Conservation (phyloP, 768 basidiomycete genomes). For the Austroboletus festivus region DNA sequence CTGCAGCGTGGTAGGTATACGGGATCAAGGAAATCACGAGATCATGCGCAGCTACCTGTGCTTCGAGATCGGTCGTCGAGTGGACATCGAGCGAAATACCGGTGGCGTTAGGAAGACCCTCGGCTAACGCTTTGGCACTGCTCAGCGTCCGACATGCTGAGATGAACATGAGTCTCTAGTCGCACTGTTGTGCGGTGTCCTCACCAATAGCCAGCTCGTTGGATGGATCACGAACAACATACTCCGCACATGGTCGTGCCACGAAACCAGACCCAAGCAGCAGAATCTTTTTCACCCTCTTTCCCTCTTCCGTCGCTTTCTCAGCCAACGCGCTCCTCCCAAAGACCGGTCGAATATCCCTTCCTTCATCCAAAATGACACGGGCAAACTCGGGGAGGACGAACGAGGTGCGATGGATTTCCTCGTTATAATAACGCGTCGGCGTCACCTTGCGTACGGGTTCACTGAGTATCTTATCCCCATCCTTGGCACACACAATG, state of each 20-base stretch:
- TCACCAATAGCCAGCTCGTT: constrained; percentile 84
- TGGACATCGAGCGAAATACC: constrained; percentile 82
- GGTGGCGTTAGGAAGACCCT: constrained; percentile 64
- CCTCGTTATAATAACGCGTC: constrained; percentile 82
- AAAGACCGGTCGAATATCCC: constrained; percentile 70
- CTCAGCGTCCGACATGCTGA: constrained; percentile 85
- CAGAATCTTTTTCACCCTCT: constrained; percentile 62
- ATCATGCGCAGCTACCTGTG: constrained; percentile 80
- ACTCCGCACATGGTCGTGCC: constrained; percentile 94
- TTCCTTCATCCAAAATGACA: constrained; percentile 67
- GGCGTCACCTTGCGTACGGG: constrained; percentile 69
- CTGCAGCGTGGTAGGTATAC: constrained; percentile 83
- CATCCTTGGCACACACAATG: constrained; percentile 80
- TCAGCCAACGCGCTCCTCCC: constrained; percentile 56
- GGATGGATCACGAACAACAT: constrained; percentile 74
- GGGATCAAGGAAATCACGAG: constrained; percentile 96
- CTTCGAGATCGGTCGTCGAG: constrained; percentile 68
- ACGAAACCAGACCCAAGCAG: constrained; percentile 95
- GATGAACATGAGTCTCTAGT: constrained; percentile 2
- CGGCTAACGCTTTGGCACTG: constrained; percentile 66
- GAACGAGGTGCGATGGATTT: constrained; percentile 81
- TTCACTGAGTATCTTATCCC: constrained; percentile 62
- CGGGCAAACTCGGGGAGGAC: constrained; percentile 91
- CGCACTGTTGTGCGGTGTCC: constrained; percentile 14
- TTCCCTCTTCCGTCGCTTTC: constrained; percentile 42